Evolutionary conservation across 805 yeast species (phyloP).

Genomic region (Cyberlindnera mrakii): DNA sequence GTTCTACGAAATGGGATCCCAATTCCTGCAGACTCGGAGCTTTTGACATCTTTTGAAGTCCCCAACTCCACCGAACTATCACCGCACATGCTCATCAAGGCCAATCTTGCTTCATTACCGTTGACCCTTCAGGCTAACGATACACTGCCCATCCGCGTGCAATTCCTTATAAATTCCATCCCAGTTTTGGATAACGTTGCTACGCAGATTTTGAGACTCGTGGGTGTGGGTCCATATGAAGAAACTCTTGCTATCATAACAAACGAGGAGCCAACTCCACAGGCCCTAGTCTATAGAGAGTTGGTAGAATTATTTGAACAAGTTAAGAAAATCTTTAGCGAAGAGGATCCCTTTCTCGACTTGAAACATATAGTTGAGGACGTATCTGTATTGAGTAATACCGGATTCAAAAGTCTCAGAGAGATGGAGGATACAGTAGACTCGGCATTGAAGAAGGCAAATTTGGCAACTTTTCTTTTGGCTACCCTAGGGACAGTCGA

Average conservation of each 20-base stretch:
- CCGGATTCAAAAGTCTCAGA: slow-evolving; percentile 9
- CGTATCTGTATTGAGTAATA: slow-evolving; percentile 4
- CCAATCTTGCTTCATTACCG: slow-evolving; percentile 58
- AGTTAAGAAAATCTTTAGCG: slow-evolving; percentile 60
- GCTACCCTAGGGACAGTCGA: slow-evolving; percentile 81
- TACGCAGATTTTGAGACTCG: slow-evolving; percentile 67
- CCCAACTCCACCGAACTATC: slow-evolving; percentile 10
- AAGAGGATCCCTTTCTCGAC: slow-evolving; percentile 65
- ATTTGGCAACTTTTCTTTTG: slow-evolving; percentile 81
- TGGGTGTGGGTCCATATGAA: slow-evolving; percentile 71
- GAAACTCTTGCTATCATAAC: slow-evolving; percentile 67
- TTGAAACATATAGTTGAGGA: slow-evolving; percentile 70
- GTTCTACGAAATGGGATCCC: slow-evolving; percentile 13
- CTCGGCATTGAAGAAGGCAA: slow-evolving; percentile 68
- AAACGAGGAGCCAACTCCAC: slow-evolving; percentile 56
- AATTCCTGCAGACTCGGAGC: slow-evolving; percentile 20
- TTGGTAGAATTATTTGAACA: slow-evolving; percentile 74
- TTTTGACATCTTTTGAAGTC: slow-evolving; percentile 7
- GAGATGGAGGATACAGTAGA: slow-evolving; percentile 19
- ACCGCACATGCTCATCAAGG: slow-evolving; percentile 24
- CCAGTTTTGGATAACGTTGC: slow-evolving; percentile 80
- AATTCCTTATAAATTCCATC: slow-evolving; percentile 58
- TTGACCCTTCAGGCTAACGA: slow-evolving; percentile 51
- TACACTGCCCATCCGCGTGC: slow-evolving; percentile 45
- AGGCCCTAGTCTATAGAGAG: slow-evolving; percentile 56